A percentile compares a stretch with the other conserved stretches of the same genome.
Evolutionary conservation across 805 yeast genomes (phyloP).

Genomic region (Saccharomycopsis malanga): DNA sequence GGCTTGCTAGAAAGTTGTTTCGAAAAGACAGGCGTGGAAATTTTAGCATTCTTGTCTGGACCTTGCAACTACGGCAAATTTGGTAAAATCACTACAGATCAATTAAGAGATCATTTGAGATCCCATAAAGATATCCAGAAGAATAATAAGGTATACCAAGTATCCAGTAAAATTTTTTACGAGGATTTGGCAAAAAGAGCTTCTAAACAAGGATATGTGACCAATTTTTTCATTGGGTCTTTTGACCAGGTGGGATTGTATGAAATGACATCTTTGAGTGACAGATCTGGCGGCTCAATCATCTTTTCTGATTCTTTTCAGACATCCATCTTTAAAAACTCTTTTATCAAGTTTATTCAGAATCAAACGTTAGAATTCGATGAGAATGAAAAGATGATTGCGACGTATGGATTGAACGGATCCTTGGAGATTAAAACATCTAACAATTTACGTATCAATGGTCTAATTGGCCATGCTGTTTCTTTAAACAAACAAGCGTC

Average conservation of each 20-base stretch:
- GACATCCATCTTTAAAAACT: slow-evolving; percentile 62
- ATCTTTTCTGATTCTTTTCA: slow-evolving; percentile 60
- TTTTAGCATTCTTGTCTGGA: slow-evolving; percentile 52
- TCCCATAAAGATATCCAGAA: slow-evolving; percentile 51
- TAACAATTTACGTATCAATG: slow-evolving; percentile 45
- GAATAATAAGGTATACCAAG: slow-evolving; percentile 28
- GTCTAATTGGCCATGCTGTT: slow-evolving; percentile 57
- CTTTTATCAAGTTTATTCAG: slow-evolving; percentile 45
- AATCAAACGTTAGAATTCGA: slow-evolving; percentile 8
- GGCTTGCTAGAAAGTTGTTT: slow-evolving; percentile 33
- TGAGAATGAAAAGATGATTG: slow-evolving; percentile 26
- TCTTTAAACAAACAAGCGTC: slow-evolving; percentile 33
- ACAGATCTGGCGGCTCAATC: slow-evolving; percentile 55
- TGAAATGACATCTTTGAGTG: slow-evolving; percentile 55
- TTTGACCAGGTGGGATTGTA: slow-evolving; percentile 63
- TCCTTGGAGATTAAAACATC: slow-evolving; percentile 51
- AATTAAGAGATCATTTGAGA: slow-evolving; percentile 55
- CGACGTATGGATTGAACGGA: slow-evolving; percentile 46
- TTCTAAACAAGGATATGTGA: slow-evolving; percentile 44
- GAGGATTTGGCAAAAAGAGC: slow-evolving; percentile 41
- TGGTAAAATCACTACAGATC: slow-evolving; percentile 50
- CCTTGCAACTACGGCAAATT: slow-evolving; percentile 57
- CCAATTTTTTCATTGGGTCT: slow-evolving; percentile 55
- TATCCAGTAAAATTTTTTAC: slow-evolving; percentile 39
- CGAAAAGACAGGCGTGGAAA: slow-evolving; percentile 46